These are phyloP conservation scores for Stentor coeruleus DNA, from an alignment of 73 alveolate genomes.

Conservation along the genomic window DNA sequence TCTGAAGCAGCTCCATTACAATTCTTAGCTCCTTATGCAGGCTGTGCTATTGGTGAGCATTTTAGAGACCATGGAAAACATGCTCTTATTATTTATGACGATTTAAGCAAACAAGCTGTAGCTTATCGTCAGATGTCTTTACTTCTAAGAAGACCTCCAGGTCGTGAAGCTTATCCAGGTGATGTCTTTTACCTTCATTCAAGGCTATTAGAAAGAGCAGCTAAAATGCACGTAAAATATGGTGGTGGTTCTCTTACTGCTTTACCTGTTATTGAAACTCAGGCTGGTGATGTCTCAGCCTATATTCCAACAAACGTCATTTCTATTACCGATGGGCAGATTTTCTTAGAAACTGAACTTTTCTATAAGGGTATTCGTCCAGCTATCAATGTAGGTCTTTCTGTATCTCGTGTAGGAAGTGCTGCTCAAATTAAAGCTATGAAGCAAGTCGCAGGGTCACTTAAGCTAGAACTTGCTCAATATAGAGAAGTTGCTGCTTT, in stretches of 20 bases:
- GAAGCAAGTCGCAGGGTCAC: slow-evolving; percentile 88
- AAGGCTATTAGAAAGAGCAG: slow-evolving; percentile 92
- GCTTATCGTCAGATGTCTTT: slow-evolving; percentile 93
- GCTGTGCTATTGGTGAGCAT: slow-evolving; percentile 98
- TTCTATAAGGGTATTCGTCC: slow-evolving; percentile 95
- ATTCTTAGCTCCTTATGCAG: slow-evolving; percentile 93
- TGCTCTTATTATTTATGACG: slow-evolving; percentile 89
- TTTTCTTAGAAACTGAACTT: slow-evolving; percentile 90
- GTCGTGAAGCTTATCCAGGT: slow-evolving; percentile 97
- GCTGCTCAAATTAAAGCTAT: slow-evolving; percentile 93
- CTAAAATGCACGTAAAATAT: slow-evolving; percentile 80
- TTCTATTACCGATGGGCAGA: slow-evolving; percentile 97
- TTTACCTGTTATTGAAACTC: slow-evolving; percentile 96
- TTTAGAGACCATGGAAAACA: slow-evolving; percentile 98
- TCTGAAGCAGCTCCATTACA: slow-evolving; percentile 92
- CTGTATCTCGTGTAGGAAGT: slow-evolving; percentile 95
- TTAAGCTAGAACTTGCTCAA: slow-evolving; percentile 85
- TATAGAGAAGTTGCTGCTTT: slow-evolving; percentile 98
- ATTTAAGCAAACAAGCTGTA: slow-evolving; percentile 88
- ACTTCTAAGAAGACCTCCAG: slow-evolving; percentile 95
- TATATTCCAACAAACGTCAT: slow-evolving; percentile 97
- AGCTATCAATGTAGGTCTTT: slow-evolving; percentile 97
- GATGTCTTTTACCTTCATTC: slow-evolving; percentile 77
- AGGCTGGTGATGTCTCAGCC: slow-evolving; percentile 98
- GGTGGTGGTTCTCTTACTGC: slow-evolving; percentile 97